Percentiles rank a stretch among this genome's conserved stretches.
phyloP scores from a whole-genome alignment of 78 protist genomes.

The Andalucia godoyi region DNA sequence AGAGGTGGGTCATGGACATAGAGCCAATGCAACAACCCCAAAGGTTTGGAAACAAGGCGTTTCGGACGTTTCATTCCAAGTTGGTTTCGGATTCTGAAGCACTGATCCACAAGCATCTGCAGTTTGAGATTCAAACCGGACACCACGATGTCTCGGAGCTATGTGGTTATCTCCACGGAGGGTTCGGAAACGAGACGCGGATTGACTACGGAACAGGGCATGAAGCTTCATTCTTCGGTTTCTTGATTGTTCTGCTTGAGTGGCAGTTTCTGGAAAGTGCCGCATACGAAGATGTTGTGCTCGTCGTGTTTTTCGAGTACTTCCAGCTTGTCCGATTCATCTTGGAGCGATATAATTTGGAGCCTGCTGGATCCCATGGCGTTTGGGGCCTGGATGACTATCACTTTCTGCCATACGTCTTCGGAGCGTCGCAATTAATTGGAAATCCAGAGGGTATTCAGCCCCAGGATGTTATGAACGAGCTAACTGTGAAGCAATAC shows the following conservation, averaged over 20 bases:
- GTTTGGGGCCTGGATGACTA: conserved; percentile 97
- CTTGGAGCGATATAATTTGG: conserved; percentile 68
- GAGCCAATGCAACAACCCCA: too few relatives aligned
- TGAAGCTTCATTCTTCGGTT: conserved; percentile 51
- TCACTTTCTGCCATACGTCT: conserved; percentile 79
- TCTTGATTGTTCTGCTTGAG: conserved; percentile 11
- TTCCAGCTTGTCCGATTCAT: conserved; percentile 47
- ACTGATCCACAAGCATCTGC: too few relatives aligned
- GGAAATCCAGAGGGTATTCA: not conserved
- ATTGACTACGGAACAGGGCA: conserved; percentile 98
- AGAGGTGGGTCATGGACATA: too few relatives aligned
- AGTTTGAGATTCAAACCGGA: too few relatives aligned
- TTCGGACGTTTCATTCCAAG: too few relatives aligned
- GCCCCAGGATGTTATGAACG: not conserved
- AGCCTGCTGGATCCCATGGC: conserved; percentile 96
- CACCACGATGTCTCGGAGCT: conserved; percentile 47
- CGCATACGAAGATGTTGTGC: not conserved
- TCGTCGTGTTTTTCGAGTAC: conserved; percentile 23
- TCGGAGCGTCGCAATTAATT: conserved; percentile 83
- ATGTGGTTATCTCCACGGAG: conserved; percentile 39
- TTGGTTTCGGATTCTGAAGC: too few relatives aligned
- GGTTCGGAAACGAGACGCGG: conserved; percentile 77
- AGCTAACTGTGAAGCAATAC: not conserved
- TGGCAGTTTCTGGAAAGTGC: not conserved
- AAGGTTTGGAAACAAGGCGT: too few relatives aligned